phyloP scores from a whole-genome alignment of 1,284 basidiomycete species.

The Lignosus rhinocerotis region DNA sequence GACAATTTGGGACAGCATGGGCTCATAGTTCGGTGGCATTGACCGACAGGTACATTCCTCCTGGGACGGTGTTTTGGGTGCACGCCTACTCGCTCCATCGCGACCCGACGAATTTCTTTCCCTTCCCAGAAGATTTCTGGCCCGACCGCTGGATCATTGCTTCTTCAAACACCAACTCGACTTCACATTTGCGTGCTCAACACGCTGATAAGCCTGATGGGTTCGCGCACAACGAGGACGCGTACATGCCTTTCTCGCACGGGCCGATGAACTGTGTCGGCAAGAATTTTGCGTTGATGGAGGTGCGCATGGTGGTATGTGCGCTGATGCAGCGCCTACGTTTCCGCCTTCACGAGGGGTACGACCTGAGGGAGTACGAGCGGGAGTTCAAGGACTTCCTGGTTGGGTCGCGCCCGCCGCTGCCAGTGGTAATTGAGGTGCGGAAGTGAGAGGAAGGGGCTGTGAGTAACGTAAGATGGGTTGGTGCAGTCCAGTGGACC shows the following conservation, averaged over 20 bases:
- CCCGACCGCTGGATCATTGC: conserved; percentile 34
- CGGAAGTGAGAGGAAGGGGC: not conserved
- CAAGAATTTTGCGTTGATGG: conserved; percentile 32
- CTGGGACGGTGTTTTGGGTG: conserved; percentile 30
- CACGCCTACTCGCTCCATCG: conserved; percentile 32
- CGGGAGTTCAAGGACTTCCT: conserved; percentile 24
- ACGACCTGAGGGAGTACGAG: conserved; percentile 25
- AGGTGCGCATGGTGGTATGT: conserved; percentile 27
- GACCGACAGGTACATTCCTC: conserved; percentile 27
- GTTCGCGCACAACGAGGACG: conserved; percentile 25
- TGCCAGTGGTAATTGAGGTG: conserved; percentile 21
- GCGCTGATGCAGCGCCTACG: conserved; percentile 29
- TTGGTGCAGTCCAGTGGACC: not conserved
- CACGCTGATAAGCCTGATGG: not conserved
- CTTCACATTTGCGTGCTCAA: not conserved
- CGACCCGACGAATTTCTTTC: conserved; percentile 34
- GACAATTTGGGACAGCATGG: too few species aligned
- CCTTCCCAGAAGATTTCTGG: conserved; percentile 30
- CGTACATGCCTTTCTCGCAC: conserved; percentile 34
- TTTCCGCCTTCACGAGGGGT: conserved; percentile 25
- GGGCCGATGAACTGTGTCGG: conserved; percentile 35
- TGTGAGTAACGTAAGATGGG: too few species aligned
- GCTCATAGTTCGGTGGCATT: not conserved
- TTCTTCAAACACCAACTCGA: not conserved
- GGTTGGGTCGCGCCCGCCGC: conserved; percentile 17